Evolutionary conservation across 495 filamentous ascomycete species (phyloP).

Genomic region (Tuber melanosporum): DNA sequence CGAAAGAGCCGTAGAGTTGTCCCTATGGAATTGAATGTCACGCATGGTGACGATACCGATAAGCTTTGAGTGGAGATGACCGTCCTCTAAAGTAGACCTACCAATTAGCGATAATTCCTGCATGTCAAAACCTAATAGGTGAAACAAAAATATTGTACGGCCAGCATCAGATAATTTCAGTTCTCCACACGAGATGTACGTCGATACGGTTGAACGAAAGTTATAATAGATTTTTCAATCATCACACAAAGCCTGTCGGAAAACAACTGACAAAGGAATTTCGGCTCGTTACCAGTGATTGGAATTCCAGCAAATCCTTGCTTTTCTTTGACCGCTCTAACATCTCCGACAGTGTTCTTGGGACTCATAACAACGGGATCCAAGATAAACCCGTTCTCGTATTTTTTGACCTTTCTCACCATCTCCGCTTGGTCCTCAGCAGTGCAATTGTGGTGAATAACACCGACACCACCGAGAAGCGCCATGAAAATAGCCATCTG

Average conservation of each 20-base stretch:
- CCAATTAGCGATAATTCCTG: conserved; percentile 36
- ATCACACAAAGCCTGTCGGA: conserved; percentile 52
- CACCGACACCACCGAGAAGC: conserved; percentile 87
- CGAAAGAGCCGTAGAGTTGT: conserved; percentile 65
- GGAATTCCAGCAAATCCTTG: conserved; percentile 99
- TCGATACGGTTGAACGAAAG: conserved; percentile 99
- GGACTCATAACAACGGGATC: conserved; percentile 91
- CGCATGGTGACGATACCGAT: conserved; percentile 95
- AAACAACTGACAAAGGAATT: conserved; percentile 22
- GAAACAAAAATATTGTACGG: conserved; percentile 7
- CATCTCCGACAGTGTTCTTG: conserved; percentile 81
- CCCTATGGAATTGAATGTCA: conserved; percentile 90
- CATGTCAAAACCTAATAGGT: not conserved
- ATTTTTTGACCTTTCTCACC: conserved; percentile 98
- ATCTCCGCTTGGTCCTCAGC: conserved; percentile 93
- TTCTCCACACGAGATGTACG: conserved; percentile 57
- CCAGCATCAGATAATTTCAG: conserved; percentile 29
- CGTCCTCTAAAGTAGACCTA: conserved; percentile 60
- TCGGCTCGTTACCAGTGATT: conserved; percentile 76
- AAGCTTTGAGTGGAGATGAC: conserved; percentile 87
- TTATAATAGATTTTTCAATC: conserved; percentile 74
- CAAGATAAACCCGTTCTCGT: conserved; percentile 97
- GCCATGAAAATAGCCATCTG: conserved; percentile 99
- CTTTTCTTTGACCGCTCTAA: conserved; percentile 85
- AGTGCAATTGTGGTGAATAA: conserved; percentile 99